phyloP scores from a whole-genome alignment of 2,329 filamentous ascomycete species.

The Fusarium sp. region DNA sequence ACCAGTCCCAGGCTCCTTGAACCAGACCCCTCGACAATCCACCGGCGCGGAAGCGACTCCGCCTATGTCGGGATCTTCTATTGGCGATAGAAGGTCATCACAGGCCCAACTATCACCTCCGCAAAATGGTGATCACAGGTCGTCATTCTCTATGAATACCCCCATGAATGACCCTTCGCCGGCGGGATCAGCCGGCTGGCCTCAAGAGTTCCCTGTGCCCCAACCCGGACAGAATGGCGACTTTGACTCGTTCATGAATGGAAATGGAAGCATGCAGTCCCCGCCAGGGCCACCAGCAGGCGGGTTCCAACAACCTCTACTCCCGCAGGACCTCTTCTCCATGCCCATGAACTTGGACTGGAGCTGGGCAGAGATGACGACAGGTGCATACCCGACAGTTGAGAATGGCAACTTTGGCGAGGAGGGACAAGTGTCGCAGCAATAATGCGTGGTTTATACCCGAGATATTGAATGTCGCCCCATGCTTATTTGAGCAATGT shows the following conservation, averaged over 20 bases:
- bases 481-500: slow-evolving; percentile 13
- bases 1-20: neutral
- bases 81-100: slow-evolving; percentile 23
- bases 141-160: slow-evolving; percentile 39
- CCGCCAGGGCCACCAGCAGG: slow-evolving; percentile 47
- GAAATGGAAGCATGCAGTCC: slow-evolving; percentile 53
- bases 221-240: slow-evolving; percentile 51
- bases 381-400: slow-evolving; percentile 72
- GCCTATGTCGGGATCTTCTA: slow-evolving; percentile 8
- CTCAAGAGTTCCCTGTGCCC: slow-evolving; percentile 56
- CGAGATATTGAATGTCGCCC: neutral
- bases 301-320: slow-evolving; percentile 82
- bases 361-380: slow-evolving; percentile 79
- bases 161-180: slow-evolving; percentile 56
- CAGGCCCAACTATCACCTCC: slow-evolving; percentile 46
- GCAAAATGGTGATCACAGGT: slow-evolving; percentile 35
- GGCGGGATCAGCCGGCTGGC: slow-evolving; percentile 59
- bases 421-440: slow-evolving; percentile 15
- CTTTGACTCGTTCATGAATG: slow-evolving; percentile 58
- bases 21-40: slow-evolving; percentile 28
- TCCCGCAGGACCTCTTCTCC: slow-evolving; percentile 94
- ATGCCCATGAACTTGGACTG: slow-evolving; percentile 97
- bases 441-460: neutral
- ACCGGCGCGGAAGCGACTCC: slow-evolving; percentile 15
- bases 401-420: slow-evolving; percentile 68